Evolutionary conservation across 2,329 filamentous ascomycete species (phyloP), one percentile per base, ranked within the genome.

Genomic region (Phaeosphaeriaceae sp.): DNA sequence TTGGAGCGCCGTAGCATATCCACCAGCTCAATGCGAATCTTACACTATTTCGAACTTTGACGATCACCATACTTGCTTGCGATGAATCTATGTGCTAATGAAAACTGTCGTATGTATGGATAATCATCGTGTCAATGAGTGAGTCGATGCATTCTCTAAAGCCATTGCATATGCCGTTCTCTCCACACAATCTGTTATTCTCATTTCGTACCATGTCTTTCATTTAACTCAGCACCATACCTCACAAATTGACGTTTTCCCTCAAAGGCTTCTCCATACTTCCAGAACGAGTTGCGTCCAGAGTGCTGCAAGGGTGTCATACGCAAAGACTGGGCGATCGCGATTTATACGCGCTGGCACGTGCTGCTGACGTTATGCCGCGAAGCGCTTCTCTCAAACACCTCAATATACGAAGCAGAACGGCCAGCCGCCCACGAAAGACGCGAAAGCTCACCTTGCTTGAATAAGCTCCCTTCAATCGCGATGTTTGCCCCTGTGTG

Each of bases 361-460:
- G 58, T 60, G 58, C 47, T n/a, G 17, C 19, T 50, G 41, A 57
- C 48, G 58, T 60, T 51, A 60, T 53, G 3, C 1, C 20, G 4
- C 25, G 25, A 27, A 5, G 25, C 25, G 25, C 25, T 5, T 48
- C 31, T 25, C 10, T 19, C 24, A 5, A 20, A 46, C 10, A 46
- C 36, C 36, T 22, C 44, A 24, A n/a, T 7, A 46, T 10, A 15
- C 21, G 21, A 9, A 25, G 20, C 10, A 40, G 17, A 17, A 6
- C 17, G 17, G 36, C 17, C 36, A n/a, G 10, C 31, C 31, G 7
- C n/a, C 6, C 2, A 15, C 36, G 5, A 15, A n/a, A n/a, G 22
- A 46, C n/a, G 44, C 15, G 11, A 24, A 5, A 25, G 15, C 22
- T 44, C 22, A 27, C 3, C 36, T 19, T 4, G 41, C 15, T 22